A percentile compares a stretch with the other conserved stretches of the same genome.
phyloP scores from a whole-genome alignment of 805 yeast species.

The Candida argentea region DNA sequence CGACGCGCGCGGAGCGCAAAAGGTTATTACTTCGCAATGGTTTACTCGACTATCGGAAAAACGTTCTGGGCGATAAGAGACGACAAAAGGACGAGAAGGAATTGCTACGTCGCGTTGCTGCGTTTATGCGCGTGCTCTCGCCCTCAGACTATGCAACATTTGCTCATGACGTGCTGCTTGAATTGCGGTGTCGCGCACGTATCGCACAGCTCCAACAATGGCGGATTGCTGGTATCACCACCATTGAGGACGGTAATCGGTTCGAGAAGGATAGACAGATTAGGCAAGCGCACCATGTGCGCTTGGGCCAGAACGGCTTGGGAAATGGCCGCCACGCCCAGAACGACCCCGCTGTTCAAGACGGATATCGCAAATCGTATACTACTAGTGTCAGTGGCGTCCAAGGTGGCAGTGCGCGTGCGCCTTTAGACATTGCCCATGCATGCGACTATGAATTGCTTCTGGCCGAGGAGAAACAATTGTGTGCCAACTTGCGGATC shows the following conservation, averaged over 20 bases:
- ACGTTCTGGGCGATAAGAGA: conserved; percentile 73
- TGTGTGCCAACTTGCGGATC: conserved; percentile 77
- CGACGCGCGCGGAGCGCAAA: conserved; percentile 89
- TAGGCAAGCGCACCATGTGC: conserved; percentile 51
- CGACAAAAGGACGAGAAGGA: conserved; percentile 88
- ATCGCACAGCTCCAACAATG: conserved; percentile 89
- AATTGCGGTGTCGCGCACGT: conserved; percentile 66
- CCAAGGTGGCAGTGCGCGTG: conserved; percentile 29
- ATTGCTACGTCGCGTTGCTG: conserved; percentile 60
- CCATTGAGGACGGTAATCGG: conserved; percentile 70
- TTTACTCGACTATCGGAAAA: conserved; percentile 75
- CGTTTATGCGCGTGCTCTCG: conserved; percentile 72
- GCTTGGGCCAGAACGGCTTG: conserved; percentile 35
- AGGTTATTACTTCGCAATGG: conserved; percentile 67
- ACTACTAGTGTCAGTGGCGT: conserved; percentile 17
- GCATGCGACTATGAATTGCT: conserved; percentile 77
- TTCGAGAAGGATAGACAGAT: conserved; percentile 82
- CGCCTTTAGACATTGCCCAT: conserved; percentile 58
- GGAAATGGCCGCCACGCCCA: conserved; percentile 14
- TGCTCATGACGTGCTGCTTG: conserved; percentile 62
- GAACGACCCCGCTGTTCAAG: conserved; percentile 2
- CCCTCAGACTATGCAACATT: conserved; percentile 73
- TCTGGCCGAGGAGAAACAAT: conserved; percentile 77
- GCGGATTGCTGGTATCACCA: conserved; percentile 82
- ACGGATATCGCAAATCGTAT: conserved; percentile 13